Evolutionary conservation across 192 early-diverging fungal species (phyloP).

Genomic region (Umbelopsis ramanniana): DNA sequence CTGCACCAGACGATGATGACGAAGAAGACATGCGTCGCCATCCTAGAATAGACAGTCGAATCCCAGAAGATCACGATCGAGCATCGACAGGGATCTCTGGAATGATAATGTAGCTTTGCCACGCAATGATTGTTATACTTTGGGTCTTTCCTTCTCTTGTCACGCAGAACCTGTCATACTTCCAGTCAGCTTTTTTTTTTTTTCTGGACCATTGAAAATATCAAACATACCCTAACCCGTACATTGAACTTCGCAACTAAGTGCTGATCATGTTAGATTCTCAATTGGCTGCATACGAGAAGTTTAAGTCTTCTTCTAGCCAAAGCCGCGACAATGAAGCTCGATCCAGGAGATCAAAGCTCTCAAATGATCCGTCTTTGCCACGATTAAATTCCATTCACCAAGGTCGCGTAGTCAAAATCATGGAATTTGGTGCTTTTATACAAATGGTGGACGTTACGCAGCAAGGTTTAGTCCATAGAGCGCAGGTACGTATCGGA

Average conservation of each 20-base stretch:
- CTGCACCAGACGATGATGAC: constrained; percentile 63
- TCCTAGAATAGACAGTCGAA: constrained; percentile 12
- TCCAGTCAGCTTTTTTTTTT: too few relatives aligned
- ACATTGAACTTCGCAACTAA: background rate
- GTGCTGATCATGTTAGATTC: constrained; percentile 36
- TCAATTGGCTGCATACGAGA: constrained; percentile 44
- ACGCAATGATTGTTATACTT: constrained; percentile 8
- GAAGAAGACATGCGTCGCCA: constrained; percentile 36
- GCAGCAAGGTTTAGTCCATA: constrained; percentile 44
- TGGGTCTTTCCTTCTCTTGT: background rate
- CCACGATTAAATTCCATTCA: constrained; percentile 50
- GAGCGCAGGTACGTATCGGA: constrained; percentile 25
- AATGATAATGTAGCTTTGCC: constrained; percentile 16
- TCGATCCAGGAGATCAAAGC: background rate
- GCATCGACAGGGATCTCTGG: constrained; percentile 6
- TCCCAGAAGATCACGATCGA: constrained; percentile 7
- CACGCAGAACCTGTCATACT: background rate
- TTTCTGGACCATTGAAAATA: too few relatives aligned
- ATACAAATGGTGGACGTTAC: constrained; percentile 38
- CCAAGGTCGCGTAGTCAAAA: constrained; percentile 35
- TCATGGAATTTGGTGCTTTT: constrained; percentile 48
- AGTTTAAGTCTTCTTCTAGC: constrained; percentile 34
- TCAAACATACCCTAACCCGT: constrained; percentile 9
- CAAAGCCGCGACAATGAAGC: background rate
- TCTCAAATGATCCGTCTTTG: constrained; percentile 20